These are phyloP conservation scores for Pichia sp. DNA, from an alignment of 1,139 yeast species.

Conservation along the genomic window DNA sequence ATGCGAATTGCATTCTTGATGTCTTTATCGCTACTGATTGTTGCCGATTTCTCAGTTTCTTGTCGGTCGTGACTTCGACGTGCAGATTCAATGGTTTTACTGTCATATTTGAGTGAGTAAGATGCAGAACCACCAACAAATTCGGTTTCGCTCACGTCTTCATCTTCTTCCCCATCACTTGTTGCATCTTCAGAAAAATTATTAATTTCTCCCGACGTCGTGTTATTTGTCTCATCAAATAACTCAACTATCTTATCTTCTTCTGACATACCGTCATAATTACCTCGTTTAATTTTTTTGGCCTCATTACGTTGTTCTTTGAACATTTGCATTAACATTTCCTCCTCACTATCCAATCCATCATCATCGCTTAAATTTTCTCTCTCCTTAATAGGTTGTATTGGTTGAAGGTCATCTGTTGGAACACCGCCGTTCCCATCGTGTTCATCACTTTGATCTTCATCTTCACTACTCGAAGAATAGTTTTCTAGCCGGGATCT, in stretches of 20 bases:
- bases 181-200: constrained; percentile 1
- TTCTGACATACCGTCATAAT: no score
- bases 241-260: no score
- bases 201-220: no score
- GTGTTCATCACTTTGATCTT: no score
- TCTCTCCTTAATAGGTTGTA: not conserved
- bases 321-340: not conserved
- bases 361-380: constrained; percentile 1
- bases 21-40: no score
- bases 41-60: no score
- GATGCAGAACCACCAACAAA: not conserved
- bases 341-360: constrained; percentile 7
- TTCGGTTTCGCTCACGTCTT: constrained; percentile 35
- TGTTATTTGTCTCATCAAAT: no score
- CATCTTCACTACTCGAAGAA: no score
- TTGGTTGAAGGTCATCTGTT: no score
- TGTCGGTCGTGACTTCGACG: not conserved
- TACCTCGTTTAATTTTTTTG: not conserved
- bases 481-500: no score
- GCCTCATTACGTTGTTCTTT: not conserved
- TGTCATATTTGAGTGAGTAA: not conserved
- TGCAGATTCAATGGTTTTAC: not conserved
- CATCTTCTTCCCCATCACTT: constrained; percentile 8
- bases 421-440: no score
- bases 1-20: no score